Conservation (phyloP, 1,139 yeast genomes). For the Magnusiomyces fungicola region DNA sequence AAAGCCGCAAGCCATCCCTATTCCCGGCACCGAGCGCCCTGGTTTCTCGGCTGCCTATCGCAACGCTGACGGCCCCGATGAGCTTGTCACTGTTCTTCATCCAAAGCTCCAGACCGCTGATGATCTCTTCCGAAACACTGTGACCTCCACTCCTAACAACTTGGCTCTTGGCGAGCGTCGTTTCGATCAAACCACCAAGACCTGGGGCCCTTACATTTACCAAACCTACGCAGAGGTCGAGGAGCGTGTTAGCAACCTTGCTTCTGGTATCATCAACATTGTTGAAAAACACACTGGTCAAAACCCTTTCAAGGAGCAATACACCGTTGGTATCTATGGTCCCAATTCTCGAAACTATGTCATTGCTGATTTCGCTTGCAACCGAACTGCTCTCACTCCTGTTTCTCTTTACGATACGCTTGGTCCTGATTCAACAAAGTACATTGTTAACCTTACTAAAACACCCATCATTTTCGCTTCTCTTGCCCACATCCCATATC, state of each 20-base stretch:
- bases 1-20: conserved; percentile 28
- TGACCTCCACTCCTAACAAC: conserved; percentile 35
- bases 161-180: conserved; percentile 48
- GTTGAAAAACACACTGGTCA: conserved; percentile 21
- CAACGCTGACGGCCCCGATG: conserved; percentile 35
- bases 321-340: conserved; percentile 47
- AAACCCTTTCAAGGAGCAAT: conserved; percentile 28
- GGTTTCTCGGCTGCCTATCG: conserved; percentile 52
- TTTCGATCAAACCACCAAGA: conserved; percentile 38
- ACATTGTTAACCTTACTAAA: conserved; percentile 49
- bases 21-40: conserved; percentile 40
- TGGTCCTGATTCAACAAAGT: conserved; percentile 51
- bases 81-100: conserved; percentile 41
- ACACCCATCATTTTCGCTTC: conserved; percentile 48
- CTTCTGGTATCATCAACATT: conserved; percentile 54
- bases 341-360: conserved; percentile 55
- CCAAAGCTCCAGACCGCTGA: conserved; percentile 45
- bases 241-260: conserved; percentile 44
- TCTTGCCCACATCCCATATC: conserved; percentile 39
- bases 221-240: conserved; percentile 40
- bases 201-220: conserved; percentile 42
- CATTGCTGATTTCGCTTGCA: conserved; percentile 51
- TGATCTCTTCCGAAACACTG: conserved; percentile 42
- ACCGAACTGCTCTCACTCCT: conserved; percentile 42
- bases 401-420: conserved; percentile 59